Evolutionary conservation across 2,329 filamentous ascomycete species (phyloP).

Genomic region (Diaporthe eres): DNA sequence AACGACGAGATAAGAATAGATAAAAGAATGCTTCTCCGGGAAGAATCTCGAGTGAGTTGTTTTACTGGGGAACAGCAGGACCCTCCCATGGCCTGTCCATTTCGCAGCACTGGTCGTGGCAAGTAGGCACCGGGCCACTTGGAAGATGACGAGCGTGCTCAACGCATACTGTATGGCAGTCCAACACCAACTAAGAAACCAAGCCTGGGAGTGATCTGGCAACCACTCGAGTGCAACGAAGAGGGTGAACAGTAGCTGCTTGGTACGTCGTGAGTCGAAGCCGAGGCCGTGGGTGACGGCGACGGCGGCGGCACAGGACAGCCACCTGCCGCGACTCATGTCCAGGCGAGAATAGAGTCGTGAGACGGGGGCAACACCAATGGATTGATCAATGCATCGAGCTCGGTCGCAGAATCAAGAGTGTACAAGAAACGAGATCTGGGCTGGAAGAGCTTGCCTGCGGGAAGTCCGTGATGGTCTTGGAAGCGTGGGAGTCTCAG

Average conservation of each 20-base stretch:
- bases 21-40: conserved; percentile 77
- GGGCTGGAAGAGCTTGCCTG: conserved; percentile 5
- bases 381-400: background rate
- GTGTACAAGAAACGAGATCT: background rate
- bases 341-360: conserved; percentile 19
- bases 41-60: conserved; percentile 78
- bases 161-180: conserved; percentile 14
- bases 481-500: background rate
- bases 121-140: conserved; percentile 21
- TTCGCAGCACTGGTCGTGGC: conserved; percentile 9
- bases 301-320: conserved; percentile 31
- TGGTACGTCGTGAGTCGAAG: conserved; percentile 27
- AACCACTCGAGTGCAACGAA: background rate
- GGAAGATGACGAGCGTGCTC: conserved; percentile 6
- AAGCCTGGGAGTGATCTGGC: background rate
- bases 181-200: background rate
- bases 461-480: conserved; percentile 1
- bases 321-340: conserved; percentile 39
- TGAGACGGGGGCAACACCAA: background rate
- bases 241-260: conserved; percentile 33
- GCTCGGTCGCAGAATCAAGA: background rate
- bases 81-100: conserved; percentile 45
- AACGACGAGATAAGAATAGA: conserved; percentile 78
- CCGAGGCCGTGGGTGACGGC: conserved; percentile 25
- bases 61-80: conserved; percentile 74